These are phyloP conservation scores for Pichia thaimueangensis DNA, from an alignment of 805 yeast species.

Conservation along the genomic window DNA sequence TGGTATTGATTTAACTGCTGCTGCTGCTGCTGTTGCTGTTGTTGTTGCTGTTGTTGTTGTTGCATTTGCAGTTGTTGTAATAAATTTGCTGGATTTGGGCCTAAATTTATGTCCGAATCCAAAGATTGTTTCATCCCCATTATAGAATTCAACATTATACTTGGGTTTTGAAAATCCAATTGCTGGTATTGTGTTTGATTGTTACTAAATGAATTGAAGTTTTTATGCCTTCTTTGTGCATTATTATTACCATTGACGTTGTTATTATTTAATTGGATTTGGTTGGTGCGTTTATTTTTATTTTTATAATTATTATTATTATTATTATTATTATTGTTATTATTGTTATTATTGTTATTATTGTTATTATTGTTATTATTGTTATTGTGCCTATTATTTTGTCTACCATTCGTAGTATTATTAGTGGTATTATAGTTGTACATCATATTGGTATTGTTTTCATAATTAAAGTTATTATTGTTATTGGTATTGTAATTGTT, in stretches of 20 bases:
- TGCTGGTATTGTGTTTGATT: not conserved
- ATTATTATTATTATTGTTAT: not conserved
- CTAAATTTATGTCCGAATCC: not conserved
- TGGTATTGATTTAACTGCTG: not conserved
- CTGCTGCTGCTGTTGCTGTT: conserved; percentile 2
- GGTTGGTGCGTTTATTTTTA: not conserved
- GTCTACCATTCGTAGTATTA: not conserved
- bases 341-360: conserved; percentile 1
- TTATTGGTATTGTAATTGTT: not conserved
- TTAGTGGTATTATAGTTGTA: not conserved
- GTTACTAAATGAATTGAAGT: not conserved
- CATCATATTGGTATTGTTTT: not conserved
- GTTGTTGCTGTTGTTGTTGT: conserved; percentile 4
- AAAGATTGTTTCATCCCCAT: not conserved
- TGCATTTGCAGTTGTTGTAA: conserved; percentile 5
- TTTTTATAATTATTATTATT: conserved; percentile 7
- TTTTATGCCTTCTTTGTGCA: conserved; percentile 1
- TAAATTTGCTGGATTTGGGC: conserved; percentile 1
- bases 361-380: not conserved
- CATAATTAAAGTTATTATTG: conserved; percentile 1
- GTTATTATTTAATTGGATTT: conserved; percentile 1
- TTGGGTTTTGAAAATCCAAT: too few relatives aligned
- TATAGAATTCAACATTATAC: not conserved
- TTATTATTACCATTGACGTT: not conserved
- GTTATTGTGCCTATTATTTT: not conserved